Conservation (phyloP, 108 stramenopile species). For the Conticribra weissflogii region DNA sequence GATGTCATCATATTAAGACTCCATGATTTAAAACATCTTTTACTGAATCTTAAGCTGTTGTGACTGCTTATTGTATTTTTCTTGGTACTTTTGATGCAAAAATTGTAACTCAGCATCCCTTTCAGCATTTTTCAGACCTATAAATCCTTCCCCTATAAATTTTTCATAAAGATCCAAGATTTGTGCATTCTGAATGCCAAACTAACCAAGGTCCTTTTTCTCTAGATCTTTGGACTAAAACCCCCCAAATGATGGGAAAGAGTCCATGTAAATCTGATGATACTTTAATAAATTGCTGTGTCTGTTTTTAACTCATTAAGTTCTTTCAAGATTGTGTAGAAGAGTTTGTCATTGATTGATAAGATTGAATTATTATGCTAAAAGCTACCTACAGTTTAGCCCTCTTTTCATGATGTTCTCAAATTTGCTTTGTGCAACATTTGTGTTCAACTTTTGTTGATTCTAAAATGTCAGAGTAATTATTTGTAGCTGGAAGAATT, state of each 20-base stretch:
- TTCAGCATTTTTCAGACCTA: slow-evolving; percentile 40
- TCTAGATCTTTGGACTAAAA: slow-evolving; percentile 24
- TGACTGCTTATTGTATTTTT: not conserved
- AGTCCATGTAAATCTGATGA: slow-evolving; percentile 56
- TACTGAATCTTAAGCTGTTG: slow-evolving; percentile 1
- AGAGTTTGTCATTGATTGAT: slow-evolving; percentile 32
- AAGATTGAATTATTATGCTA: slow-evolving; percentile 14
- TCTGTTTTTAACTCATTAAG: slow-evolving; percentile 35
- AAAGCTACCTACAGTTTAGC: not conserved
- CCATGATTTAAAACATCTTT: not conserved
- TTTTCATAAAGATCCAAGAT: slow-evolving; percentile 14
- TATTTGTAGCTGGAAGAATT: too few species aligned
- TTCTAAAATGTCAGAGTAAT: not conserved
- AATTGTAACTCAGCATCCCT: slow-evolving; percentile 7
- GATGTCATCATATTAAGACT: too few species aligned
- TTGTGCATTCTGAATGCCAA: not conserved
- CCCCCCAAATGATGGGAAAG: slow-evolving; percentile 45
- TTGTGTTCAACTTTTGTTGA: not conserved
- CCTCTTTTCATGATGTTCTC: not conserved
- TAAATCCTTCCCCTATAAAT: slow-evolving; percentile 48
- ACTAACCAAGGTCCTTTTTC: not conserved
- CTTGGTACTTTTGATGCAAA: not conserved
- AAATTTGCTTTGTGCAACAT: slow-evolving; percentile 2
- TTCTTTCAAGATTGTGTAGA: slow-evolving; percentile 48
- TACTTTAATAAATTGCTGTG: slow-evolving; percentile 46